Conservation (phyloP, 2,329 filamentous ascomycete species). For the Colletotrichum echinochloae region DNA sequence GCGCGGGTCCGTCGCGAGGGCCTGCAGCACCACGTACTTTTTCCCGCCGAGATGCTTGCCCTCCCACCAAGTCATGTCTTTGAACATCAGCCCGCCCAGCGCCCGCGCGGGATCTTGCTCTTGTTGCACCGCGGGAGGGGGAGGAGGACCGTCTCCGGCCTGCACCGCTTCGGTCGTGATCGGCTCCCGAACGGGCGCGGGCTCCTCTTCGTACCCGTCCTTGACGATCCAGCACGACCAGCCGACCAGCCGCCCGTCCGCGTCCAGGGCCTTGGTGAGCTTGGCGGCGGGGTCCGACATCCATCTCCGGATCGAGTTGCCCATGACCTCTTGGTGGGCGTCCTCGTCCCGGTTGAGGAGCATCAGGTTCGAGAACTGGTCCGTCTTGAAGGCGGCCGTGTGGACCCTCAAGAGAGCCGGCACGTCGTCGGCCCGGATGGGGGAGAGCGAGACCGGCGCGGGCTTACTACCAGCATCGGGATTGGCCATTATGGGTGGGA, state of each 20-base stretch:
- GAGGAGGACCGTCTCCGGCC: not conserved
- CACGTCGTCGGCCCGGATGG: not conserved
- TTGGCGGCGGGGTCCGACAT: conserved; percentile 4
- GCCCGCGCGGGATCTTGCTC: conserved; percentile 3
- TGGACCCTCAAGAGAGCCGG: conserved; percentile 8
- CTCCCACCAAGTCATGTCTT: conserved; percentile 18
- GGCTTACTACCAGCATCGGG: not conserved
- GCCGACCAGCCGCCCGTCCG: conserved; percentile 3
- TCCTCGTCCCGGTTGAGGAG: conserved; percentile 13
- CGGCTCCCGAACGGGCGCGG: not conserved
- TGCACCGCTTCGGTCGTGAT: not conserved
- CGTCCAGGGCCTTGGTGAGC: conserved; percentile 12
- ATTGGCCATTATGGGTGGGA: not conserved
- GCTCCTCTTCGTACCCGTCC: not conserved
- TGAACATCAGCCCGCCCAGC: conserved; percentile 22
- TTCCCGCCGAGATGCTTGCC: not conserved
- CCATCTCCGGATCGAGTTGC: conserved; percentile 11
- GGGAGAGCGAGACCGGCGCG: not conserved
- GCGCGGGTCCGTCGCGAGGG: conserved; percentile 15
- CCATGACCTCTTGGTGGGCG: conserved; percentile 20
- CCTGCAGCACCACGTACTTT: conserved; percentile 19
- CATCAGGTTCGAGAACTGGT: conserved; percentile 34
- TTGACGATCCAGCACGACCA: conserved; percentile 26
- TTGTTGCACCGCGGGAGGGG: not conserved
- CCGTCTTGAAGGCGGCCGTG: conserved; percentile 14